phyloP scores from a whole-genome alignment of 2,329 filamentous ascomycete genomes.

The Claviceps citrina region DNA sequence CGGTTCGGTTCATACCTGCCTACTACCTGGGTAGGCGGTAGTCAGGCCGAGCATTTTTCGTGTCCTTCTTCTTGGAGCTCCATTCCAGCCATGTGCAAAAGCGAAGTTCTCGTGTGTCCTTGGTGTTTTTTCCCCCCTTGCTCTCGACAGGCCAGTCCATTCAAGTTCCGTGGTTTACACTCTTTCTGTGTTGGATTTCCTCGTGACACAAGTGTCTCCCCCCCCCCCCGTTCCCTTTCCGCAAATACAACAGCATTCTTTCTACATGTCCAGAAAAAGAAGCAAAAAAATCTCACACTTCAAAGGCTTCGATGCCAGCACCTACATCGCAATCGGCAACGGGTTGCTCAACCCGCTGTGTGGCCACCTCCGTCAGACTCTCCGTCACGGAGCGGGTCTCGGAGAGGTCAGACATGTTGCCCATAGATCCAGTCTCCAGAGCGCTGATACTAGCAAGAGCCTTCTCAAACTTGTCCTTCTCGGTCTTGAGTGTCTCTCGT shows the following conservation, averaged over 20 bases:
- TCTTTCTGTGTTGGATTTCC: too few species aligned
- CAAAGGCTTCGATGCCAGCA: constrained; percentile 1
- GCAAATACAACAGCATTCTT: not conserved
- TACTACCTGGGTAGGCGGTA: too few species aligned
- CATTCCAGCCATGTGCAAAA: too few species aligned
- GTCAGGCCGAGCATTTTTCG: too few species aligned
- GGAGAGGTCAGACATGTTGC: constrained; percentile 2
- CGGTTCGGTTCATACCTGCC: too few species aligned
- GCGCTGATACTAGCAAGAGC: constrained; percentile 30
- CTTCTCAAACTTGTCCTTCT: constrained; percentile 30
- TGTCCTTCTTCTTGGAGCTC: too few species aligned
- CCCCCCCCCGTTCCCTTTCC: too few species aligned
- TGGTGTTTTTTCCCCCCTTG: too few species aligned
- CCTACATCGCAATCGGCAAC: not conserved
- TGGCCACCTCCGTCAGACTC: constrained; percentile 10
- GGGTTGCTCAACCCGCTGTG: constrained; percentile 4
- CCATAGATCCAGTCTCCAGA: constrained; percentile 22
- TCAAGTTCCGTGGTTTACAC: too few species aligned
- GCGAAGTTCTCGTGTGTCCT: too few species aligned
- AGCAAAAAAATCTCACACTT: not conserved
- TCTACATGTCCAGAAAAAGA: not conserved
- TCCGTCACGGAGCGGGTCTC: constrained; percentile 3
- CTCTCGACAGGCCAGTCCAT: too few species aligned
- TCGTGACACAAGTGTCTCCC: too few species aligned
- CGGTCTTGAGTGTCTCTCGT: constrained; percentile 26